Percentiles rank a stretch among this genome's conserved stretches.
phyloP scores from a whole-genome alignment of 169 alveolate genomes.

The Babesia sp. region DNA sequence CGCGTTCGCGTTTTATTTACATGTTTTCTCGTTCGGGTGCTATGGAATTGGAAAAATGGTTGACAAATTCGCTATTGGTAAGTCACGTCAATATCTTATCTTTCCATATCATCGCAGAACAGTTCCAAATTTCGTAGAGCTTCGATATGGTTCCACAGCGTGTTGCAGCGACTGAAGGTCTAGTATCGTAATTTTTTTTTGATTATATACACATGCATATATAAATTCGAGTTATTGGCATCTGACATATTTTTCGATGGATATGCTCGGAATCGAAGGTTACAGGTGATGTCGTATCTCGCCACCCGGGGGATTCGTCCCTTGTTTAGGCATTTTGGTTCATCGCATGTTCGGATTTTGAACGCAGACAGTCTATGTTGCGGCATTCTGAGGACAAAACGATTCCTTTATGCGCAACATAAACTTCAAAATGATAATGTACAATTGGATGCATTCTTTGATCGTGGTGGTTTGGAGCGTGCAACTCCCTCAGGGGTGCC shows the following conservation, averaged over 20 bases:
- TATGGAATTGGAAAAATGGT: slow-evolving; percentile 56
- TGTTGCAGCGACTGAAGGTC: slow-evolving; percentile 25
- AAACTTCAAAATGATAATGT: background rate
- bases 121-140: slow-evolving; percentile 46
- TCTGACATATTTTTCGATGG: no score
- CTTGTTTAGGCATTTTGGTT: background rate
- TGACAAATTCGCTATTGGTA: slow-evolving; percentile 48
- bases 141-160: slow-evolving; percentile 34
- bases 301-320: background rate
- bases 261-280: no score
- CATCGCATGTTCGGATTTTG: background rate
- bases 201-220: no score
- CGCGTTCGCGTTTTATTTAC: slow-evolving; percentile 26
- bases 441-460: background rate
- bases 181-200: background rate
- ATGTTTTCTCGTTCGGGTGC: slow-evolving; percentile 45
- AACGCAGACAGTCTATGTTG: background rate
- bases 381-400: background rate
- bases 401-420: background rate
- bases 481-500: background rate
- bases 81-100: background rate
- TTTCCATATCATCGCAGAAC: slow-evolving; percentile 10
- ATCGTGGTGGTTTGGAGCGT: background rate
- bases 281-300: background rate
- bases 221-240: no score